Conservation (phyloP, 1,284 basidiomycete species). For the Bjerkandera adusta region DNA sequence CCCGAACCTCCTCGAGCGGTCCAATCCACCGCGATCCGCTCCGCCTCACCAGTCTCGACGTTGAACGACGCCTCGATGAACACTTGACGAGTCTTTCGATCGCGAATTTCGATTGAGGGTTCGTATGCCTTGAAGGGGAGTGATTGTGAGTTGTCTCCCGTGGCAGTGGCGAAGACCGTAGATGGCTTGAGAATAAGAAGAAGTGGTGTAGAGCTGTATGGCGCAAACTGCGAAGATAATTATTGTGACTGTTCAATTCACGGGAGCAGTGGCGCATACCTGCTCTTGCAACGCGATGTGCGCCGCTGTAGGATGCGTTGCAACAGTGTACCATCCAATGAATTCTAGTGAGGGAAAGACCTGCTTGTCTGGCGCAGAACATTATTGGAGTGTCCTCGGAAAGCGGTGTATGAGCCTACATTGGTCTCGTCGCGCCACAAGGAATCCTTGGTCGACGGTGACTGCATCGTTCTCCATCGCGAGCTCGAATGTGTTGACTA, state of each 20-base stretch:
- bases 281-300: constrained; percentile 88
- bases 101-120: constrained; percentile 79
- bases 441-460: constrained; percentile 77
- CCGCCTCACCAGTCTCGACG: constrained; percentile 98
- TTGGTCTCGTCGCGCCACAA: constrained; percentile 83
- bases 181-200: constrained; percentile 70
- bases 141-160: constrained; percentile 61
- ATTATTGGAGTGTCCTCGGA: neutral
- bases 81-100: constrained; percentile 72
- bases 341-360: constrained; percentile 96
- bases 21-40: constrained; percentile 97
- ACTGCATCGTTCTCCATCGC: constrained; percentile 54
- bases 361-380: constrained; percentile 77
- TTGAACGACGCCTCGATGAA: constrained; percentile 82
- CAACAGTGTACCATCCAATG: constrained; percentile 96
- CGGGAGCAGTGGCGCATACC: constrained; percentile 37
- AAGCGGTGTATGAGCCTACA: constrained; percentile 52
- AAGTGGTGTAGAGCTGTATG: constrained; percentile 74
- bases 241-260: neutral
- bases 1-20: constrained; percentile 88
- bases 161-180: constrained; percentile 43
- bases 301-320: constrained; percentile 61
- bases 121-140: constrained; percentile 91
- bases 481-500: constrained; percentile 95
- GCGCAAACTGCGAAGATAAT: constrained; percentile 51